Conservation (phyloP, 1,284 basidiomycete species). For the Moesziomyces sp. region DNA sequence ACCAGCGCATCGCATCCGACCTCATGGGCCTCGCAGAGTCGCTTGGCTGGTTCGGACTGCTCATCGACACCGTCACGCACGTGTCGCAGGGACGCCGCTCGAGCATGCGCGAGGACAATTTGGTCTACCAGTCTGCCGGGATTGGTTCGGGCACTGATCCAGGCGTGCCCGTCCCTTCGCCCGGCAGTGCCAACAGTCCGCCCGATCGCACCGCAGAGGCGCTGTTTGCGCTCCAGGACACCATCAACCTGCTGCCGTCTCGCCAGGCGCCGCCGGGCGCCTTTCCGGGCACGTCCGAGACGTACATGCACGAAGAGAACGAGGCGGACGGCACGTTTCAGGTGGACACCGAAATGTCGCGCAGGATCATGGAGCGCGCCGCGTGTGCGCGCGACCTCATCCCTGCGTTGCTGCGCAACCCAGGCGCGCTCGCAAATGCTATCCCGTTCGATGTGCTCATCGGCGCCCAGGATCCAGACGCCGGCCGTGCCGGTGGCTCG, state of each 20-base stretch:
- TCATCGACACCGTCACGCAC: constrained; percentile 49
- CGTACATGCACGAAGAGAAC: constrained; percentile 44
- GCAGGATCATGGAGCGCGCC: constrained; percentile 45
- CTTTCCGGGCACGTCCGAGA: constrained; percentile 40
- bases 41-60: constrained; percentile 46
- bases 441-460: constrained; percentile 47
- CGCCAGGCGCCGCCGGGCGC: constrained; percentile 48
- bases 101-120: constrained; percentile 40
- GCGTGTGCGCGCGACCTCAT: constrained; percentile 47
- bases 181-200: constrained; percentile 11
- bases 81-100: constrained; percentile 40
- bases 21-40: constrained; percentile 48
- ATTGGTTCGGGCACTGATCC: constrained; percentile 42
- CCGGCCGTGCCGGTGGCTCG: constrained; percentile 6
- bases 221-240: constrained; percentile 44
- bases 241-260: constrained; percentile 37
- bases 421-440: constrained; percentile 39
- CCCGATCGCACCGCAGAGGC: constrained; percentile 41
- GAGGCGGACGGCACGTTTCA: constrained; percentile 34
- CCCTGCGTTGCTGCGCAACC: constrained; percentile 41
- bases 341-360: constrained; percentile 50
- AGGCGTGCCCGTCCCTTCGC: constrained; percentile 23
- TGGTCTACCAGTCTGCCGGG: constrained; percentile 32
- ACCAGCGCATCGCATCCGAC: constrained; percentile 33
- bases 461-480: constrained; percentile 31